Base-by-base conservation (phyloP, 2,329 filamentous ascomycete genomes). In the Fusarium pilosicola region DNA sequence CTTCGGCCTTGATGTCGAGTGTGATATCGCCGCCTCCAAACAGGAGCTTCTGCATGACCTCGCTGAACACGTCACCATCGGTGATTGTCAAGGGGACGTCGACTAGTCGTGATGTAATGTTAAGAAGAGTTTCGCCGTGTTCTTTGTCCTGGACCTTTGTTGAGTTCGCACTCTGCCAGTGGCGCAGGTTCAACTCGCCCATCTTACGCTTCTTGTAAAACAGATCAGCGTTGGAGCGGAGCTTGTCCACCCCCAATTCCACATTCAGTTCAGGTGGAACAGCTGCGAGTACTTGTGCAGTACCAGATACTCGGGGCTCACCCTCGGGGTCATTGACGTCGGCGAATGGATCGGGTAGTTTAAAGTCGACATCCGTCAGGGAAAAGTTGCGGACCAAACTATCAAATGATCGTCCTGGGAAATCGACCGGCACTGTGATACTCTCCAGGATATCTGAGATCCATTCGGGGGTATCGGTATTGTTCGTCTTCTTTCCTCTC, bases 211-310 rank as follows among this genome's bases (percentile, higher is more conserved):
- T 87, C 73, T 93, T 86, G 82, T 97, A 98, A 75, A 90, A 93
- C 7, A 98, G 91, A 79, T 97, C 91, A 9, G 95, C 92, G 61
- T 89, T 88, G 5, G 96, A 94, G 60, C 91, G 89, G 54, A 99
- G 90, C 65, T 88, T 88, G 42, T 91, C 91, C 46, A 98, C 94
- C 70, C 93, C 90, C 58, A 99, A 84, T 57, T 92, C 89, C 74
- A 98, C 92, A 78, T 97, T 95, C 87, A 98, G 92, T 80, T 97
- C 93, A 48, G 93, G 88, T 0, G 96, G 96, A 39, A 98, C 82
- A 17, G 86, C 90, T 32, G 97, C 92, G 24, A 95, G 86, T 17
- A 95, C 95, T 68, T 93, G 86, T 51, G 98, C 92, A 26, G 92
- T 91, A 7, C 95, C 95, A 36, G 94, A 97, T 22, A 99, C 91